A percentile compares a stretch with the other conserved stretches of the same genome.
Conservation (phyloP, 2,329 filamentous ascomycete genomes). For the Penicillium sp. region DNA sequence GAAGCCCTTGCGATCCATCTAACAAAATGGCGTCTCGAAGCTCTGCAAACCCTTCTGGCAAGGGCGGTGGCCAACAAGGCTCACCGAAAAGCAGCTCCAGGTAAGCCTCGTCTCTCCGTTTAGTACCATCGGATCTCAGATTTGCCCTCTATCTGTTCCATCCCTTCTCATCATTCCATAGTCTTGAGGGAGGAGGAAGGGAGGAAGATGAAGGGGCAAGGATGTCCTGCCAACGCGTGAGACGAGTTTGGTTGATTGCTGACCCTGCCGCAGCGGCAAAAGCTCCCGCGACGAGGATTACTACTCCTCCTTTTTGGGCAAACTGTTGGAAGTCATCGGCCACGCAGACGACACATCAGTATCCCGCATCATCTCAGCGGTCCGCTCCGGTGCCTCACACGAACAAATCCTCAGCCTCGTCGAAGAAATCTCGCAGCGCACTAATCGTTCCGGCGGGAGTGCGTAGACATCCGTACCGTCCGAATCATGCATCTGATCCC, state of each 20-base stretch:
- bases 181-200: background rate
- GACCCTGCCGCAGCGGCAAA: background rate
- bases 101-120: background rate
- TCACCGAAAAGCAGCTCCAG: background rate
- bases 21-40: background rate
- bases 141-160: background rate
- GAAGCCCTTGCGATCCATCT: background rate
- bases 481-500: background rate
- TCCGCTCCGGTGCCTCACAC: constrained; percentile 35
- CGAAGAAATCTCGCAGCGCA: constrained; percentile 12
- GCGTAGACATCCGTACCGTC: background rate
- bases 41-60: background rate
- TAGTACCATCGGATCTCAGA: background rate
- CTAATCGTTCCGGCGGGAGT: background rate
- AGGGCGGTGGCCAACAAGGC: background rate
- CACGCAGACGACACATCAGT: constrained; percentile 28
- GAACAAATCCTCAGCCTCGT: constrained; percentile 29
- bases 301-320: constrained; percentile 31
- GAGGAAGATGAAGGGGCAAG: background rate
- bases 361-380: constrained; percentile 27
- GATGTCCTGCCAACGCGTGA: background rate
- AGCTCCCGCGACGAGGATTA: constrained; percentile 16
- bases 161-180: background rate
- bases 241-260: background rate
- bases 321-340: constrained; percentile 29